Conservation (phyloP, 2,329 filamentous ascomycete species). For the Akanthomyces muscarius region DNA sequence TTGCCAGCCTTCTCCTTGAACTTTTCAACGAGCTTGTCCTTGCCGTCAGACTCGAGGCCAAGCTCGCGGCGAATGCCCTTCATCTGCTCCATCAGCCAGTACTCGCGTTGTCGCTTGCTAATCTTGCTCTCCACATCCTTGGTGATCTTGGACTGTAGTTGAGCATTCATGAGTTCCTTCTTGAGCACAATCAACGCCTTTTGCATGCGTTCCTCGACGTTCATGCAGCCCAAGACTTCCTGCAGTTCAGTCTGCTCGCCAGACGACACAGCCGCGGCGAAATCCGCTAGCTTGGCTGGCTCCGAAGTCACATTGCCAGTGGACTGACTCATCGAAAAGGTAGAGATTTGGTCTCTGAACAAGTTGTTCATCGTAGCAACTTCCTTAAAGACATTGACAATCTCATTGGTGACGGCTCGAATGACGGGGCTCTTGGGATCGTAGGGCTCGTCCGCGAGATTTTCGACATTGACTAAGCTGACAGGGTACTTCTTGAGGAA, state of each 20-base stretch:
- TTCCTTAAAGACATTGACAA: constrained; percentile 98
- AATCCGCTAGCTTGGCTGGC: constrained; percentile 91
- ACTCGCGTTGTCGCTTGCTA: constrained; percentile 93
- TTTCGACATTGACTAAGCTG: constrained; percentile 92
- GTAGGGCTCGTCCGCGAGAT: constrained; percentile 80
- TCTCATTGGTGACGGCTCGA: constrained; percentile 90
- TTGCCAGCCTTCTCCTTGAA: constrained; percentile 95
- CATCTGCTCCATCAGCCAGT: constrained; percentile 99
- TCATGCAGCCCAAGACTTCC: constrained; percentile 81
- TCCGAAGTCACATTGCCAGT: constrained; percentile 94
- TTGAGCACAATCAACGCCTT: constrained; percentile 91
- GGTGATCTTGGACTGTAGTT: constrained; percentile 93
- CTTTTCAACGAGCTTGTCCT: constrained; percentile 95
- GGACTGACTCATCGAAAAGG: constrained; percentile 92
- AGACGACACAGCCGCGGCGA: constrained; percentile 93
- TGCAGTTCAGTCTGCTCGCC: constrained; percentile 90
- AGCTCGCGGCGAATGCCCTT: constrained; percentile 95
- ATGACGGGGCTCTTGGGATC: constrained; percentile 88
- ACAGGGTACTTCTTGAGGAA: constrained; percentile 90
- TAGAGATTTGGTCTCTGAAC: constrained; percentile 95
- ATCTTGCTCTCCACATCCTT: constrained; percentile 98
- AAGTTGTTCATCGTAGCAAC: constrained; percentile 90
- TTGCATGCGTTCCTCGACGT: constrained; percentile 87
- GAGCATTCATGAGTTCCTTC: constrained; percentile 97
- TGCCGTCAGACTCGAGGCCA: constrained; percentile 94